These are phyloP conservation scores for Calonectria honghensis DNA, from an alignment of 2,329 filamentous ascomycete genomes.

Conservation along the genomic window DNA sequence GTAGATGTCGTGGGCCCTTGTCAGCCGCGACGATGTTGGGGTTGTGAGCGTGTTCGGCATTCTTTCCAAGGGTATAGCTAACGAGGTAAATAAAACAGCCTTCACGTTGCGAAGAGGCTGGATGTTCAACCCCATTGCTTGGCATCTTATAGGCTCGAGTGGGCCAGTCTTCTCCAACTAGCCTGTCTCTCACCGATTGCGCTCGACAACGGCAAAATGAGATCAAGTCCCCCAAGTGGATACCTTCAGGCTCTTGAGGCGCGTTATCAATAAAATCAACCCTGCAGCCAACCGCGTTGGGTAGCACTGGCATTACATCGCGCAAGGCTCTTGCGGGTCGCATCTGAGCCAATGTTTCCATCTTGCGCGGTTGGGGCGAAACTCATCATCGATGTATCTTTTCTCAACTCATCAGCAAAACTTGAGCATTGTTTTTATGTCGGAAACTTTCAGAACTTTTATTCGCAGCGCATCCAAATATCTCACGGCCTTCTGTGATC, in stretches of 20 bases:
- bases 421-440: too few relatives aligned
- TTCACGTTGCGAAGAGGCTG: too few relatives aligned
- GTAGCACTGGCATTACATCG: background rate
- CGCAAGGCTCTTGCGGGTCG: conserved; percentile 2
- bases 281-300: conserved; percentile 4
- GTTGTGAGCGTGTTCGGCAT: background rate
- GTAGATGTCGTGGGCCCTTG: background rate
- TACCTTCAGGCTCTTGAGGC: background rate
- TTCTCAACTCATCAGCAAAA: too few relatives aligned
- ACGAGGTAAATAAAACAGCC: background rate
- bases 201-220: conserved; percentile 6
- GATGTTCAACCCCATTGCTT: background rate
- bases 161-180: background rate
- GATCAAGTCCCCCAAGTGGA: conserved; percentile 15
- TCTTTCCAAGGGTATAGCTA: background rate
- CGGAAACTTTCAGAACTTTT: too few relatives aligned
- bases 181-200: background rate
- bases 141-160: background rate
- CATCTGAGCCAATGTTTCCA: too few relatives aligned
- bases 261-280: background rate
- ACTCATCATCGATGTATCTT: too few relatives aligned
- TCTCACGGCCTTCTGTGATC: too few relatives aligned
- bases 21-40: background rate
- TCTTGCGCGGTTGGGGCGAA: too few relatives aligned
- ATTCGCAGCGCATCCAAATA: too few relatives aligned